Evolutionary conservation across 192 early-diverging fungal genomes (phyloP).

Genomic region (Spinellus fusiger): DNA sequence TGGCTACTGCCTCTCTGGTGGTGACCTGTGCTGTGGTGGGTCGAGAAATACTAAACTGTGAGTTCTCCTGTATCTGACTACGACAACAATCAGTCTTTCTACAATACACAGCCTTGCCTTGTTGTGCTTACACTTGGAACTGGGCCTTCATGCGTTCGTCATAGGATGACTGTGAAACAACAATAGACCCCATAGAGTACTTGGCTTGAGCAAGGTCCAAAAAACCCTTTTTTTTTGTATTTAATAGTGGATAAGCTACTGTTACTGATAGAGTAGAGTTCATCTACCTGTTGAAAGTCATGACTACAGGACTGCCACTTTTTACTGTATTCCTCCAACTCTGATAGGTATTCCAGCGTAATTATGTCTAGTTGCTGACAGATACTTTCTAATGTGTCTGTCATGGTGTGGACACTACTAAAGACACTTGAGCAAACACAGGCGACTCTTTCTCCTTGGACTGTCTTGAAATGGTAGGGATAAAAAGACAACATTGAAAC

Average conservation of each 20-base stretch:
- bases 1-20: too few relatives aligned
- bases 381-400: not conserved
- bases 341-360: conserved; percentile 12
- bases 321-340: conserved; percentile 14
- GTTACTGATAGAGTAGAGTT: too few relatives aligned
- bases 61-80: not conserved
- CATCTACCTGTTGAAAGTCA: conserved; percentile 22
- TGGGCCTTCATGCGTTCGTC: conserved; percentile 40
- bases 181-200: conserved; percentile 38
- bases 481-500: too few relatives aligned
- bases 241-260: too few relatives aligned
- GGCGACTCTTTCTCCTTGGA: not conserved
- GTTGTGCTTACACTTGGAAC: conserved; percentile 26
- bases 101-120: not conserved
- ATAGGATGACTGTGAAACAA: conserved; percentile 29
- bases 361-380: conserved; percentile 17
- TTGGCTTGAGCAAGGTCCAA: conserved; percentile 39
- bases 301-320: conserved; percentile 18
- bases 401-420: too few relatives aligned
- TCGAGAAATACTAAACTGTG: too few relatives aligned
- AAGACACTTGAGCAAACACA: too few relatives aligned
- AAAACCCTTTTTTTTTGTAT: conserved; percentile 21
- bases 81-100: not conserved
- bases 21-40: too few relatives aligned
- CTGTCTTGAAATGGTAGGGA: not conserved